Conservation (phyloP, 768 basidiomycete species). For the Porphyrellus cyaneotinctus region DNA sequence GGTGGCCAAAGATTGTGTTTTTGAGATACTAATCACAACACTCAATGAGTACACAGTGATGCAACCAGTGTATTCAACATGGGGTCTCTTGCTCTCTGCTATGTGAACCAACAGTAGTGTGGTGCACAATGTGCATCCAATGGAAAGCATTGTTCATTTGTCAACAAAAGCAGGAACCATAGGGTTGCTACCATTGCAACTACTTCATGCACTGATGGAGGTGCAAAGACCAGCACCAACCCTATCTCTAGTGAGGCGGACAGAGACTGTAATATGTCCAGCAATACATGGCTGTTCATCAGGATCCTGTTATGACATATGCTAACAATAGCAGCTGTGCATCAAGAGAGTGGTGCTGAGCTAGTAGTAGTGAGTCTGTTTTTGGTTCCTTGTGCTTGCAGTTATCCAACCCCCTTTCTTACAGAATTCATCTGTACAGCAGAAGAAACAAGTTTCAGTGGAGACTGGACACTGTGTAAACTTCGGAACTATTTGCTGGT, state of each 20-base stretch:
- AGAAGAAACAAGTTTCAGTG: neutral
- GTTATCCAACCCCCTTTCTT: neutral
- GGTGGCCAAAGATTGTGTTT: no score
- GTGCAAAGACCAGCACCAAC: neutral
- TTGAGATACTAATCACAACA: no score
- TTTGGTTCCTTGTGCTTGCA: neutral
- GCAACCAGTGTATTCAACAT: neutral
- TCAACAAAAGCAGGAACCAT: neutral
- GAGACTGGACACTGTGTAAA: neutral
- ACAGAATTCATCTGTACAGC: neutral
- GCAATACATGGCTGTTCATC: neutral
- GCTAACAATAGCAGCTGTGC: neutral
- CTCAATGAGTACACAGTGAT: neutral
- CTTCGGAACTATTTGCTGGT: neutral
- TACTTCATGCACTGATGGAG: neutral
- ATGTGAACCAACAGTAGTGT: neutral
- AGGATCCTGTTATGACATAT: neutral
- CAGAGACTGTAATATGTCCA: neutral
- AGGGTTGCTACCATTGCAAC: neutral
- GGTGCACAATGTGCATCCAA: neutral
- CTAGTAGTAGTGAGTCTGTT: neutral
- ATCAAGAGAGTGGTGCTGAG: neutral
- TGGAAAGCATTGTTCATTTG: neutral
- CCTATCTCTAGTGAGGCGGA: neutral
- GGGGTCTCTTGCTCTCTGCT: neutral